Percentiles rank a stretch among this genome's conserved stretches.
Evolutionary conservation across 1,284 basidiomycete species (phyloP).

Genomic region (Sporisorium graminicola): DNA sequence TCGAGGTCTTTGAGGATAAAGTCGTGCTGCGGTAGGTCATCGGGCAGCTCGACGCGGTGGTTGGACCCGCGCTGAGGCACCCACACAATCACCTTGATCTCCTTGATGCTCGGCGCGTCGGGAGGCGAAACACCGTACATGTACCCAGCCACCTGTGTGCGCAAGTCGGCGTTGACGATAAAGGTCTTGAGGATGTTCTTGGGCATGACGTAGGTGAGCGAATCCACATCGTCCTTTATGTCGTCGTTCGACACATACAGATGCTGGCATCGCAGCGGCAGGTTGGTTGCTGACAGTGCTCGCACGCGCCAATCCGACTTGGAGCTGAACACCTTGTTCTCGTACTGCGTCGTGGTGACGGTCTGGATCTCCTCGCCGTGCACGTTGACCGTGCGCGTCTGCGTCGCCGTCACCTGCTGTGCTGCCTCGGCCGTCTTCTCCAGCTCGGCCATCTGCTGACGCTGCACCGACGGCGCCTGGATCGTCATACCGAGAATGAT

Average conservation of each 20-base stretch:
- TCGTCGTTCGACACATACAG: slow-evolving; percentile 99
- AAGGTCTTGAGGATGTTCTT: slow-evolving; percentile 98
- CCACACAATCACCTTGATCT: slow-evolving; percentile 96
- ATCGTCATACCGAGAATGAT: slow-evolving; percentile 81
- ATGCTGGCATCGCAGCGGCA: slow-evolving; percentile 94
- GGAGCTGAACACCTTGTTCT: slow-evolving; percentile 95
- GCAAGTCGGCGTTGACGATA: slow-evolving; percentile 90
- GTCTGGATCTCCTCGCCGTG: slow-evolving; percentile 97
- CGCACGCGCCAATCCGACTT: slow-evolving; percentile 99
- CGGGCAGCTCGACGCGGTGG: slow-evolving; percentile 88
- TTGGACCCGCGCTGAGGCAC: slow-evolving; percentile 96
- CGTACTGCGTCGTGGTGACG: slow-evolving; percentile 97
- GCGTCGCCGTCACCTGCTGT: slow-evolving; percentile 93
- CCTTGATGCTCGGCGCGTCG: slow-evolving; percentile 98
- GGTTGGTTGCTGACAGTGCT: slow-evolving; percentile 94
- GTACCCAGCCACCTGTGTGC: slow-evolving; percentile 95
- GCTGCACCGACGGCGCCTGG: slow-evolving; percentile 82
- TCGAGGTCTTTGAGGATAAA: slow-evolving; percentile 94
- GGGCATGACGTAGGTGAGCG: slow-evolving; percentile 93
- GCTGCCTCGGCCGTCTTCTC: slow-evolving; percentile 93
- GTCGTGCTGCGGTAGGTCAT: slow-evolving; percentile 88
- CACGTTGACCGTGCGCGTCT: slow-evolving; percentile 97
- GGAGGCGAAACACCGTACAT: slow-evolving; percentile 92
- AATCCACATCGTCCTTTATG: slow-evolving; percentile 95
- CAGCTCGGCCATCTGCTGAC: slow-evolving; percentile 99